Conservation (phyloP, 495 filamentous ascomycete species). For the Penicillium taxi region DNA sequence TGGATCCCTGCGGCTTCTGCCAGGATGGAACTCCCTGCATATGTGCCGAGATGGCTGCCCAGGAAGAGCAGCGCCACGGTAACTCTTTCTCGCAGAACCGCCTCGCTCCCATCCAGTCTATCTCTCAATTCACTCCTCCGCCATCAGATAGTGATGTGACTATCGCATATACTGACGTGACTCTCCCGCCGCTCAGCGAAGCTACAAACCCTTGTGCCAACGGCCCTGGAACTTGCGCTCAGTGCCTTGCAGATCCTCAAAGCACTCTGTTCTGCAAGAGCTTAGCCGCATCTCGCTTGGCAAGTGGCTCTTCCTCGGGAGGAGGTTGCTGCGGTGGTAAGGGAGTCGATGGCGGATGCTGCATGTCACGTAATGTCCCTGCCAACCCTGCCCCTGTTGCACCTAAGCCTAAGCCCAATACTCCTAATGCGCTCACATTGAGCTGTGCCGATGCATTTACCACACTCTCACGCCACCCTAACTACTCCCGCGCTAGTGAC, state of each 20-base stretch:
- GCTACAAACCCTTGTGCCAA: slow-evolving; percentile 52
- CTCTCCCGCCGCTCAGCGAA: slow-evolving; percentile 33
- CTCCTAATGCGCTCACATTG: slow-evolving; percentile 34
- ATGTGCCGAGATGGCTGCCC: slow-evolving; percentile 64
- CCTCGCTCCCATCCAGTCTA: slow-evolving; percentile 41
- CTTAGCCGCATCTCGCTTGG: slow-evolving; percentile 56
- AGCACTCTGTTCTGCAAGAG: slow-evolving; percentile 82
- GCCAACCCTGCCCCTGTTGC: slow-evolving; percentile 17
- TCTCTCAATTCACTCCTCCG: slow-evolving; percentile 59
- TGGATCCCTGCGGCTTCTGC: slow-evolving; percentile 82
- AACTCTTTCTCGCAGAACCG: slow-evolving; percentile 36
- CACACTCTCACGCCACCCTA: slow-evolving; percentile 69
- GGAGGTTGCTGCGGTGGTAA: slow-evolving; percentile 47
- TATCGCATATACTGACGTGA: slow-evolving; percentile 38
- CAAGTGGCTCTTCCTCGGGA: slow-evolving; percentile 37
- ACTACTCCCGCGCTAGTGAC: slow-evolving; percentile 67
- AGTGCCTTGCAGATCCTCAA: slow-evolving; percentile 69
- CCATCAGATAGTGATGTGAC: slow-evolving; percentile 58
- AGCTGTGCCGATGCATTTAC: slow-evolving; percentile 77
- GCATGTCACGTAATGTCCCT: slow-evolving; percentile 31
- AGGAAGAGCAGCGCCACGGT: slow-evolving; percentile 31
- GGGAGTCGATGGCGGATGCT: slow-evolving; percentile 46
- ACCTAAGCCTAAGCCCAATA: slow-evolving; percentile 21
- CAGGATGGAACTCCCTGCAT: slow-evolving; percentile 76
- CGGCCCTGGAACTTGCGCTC: slow-evolving; percentile 71